Base-by-base conservation (phyloP, 495 filamentous ascomycete genomes). In the Cenococcum geophilum region DNA sequence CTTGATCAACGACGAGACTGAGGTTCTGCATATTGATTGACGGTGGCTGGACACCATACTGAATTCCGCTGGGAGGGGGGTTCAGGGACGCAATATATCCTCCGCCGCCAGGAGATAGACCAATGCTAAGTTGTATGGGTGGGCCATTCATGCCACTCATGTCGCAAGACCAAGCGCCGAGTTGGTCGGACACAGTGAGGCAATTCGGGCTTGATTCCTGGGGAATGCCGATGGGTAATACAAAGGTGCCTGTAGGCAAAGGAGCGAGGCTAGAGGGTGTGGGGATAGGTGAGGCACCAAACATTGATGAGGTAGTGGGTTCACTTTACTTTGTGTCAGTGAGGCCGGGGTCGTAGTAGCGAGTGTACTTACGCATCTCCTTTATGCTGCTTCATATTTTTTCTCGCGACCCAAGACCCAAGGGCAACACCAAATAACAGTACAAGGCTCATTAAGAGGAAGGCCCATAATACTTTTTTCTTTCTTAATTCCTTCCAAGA, bases 81-180 rank as follows among this genome's bases (percentile, higher is more conserved):
- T 50, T 34, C 11, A 65, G 21, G 14, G 59, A 55, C 22, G 63
- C 60, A 75, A 57, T 70, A 22, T 58, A 52, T 43, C 72, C 16
- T 43, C 64, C 55, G 18, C 12, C 36, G 52, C n/a, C 49, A 10
- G 57, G 51, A 23, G 66, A 67, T 21, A 55, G 66, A 34, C 79
- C 35, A 36, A 85, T 71, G 4, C 71, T 73, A 5, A 84, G 55
- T 5, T 49, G 12, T 18, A 70, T 50, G 1, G 64, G 64, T 1
- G 60, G 59, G 22, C 64, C 61, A 1, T 49, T 68, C 57, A 79
- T 63, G 22, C 64, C 61, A 1, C 53, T 68, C 57, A 79, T 63
- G 72, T 70, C 67, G 68, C 91, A 96, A 49, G 76, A 79, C 91
- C 91, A 96, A 5, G 89, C 82, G 35, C 76, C 72, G 20, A 76